Evolutionary conservation across 2,329 filamentous ascomycete species (phyloP).

Genomic region (Mycosphaerella arachidis): DNA sequence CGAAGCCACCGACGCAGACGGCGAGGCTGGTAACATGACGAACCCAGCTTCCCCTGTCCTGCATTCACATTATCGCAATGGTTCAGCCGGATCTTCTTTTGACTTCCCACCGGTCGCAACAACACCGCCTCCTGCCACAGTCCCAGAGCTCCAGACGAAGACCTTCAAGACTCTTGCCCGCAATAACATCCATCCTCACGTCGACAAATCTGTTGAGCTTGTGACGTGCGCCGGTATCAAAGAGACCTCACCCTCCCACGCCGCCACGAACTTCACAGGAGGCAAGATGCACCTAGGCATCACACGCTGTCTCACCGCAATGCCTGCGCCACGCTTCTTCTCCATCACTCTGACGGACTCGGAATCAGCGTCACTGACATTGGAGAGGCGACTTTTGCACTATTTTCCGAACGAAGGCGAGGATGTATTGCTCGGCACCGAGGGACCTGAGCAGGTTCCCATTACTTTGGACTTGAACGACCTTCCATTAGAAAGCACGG

Average conservation of each 20-base stretch:
- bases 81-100: constrained; percentile 41
- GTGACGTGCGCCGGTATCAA: constrained; percentile 73
- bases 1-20: constrained; percentile 54
- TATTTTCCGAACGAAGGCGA: constrained; percentile 44
- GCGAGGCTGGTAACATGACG: constrained; percentile 44
- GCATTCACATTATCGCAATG: constrained; percentile 50
- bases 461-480: constrained; percentile 82
- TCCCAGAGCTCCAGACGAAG: constrained; percentile 73
- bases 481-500: constrained; percentile 80
- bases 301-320: constrained; percentile 45
- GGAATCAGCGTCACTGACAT: constrained; percentile 67
- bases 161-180: constrained; percentile 82
- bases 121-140: constrained; percentile 71
- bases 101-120: constrained; percentile 38
- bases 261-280: constrained; percentile 32
- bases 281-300: constrained; percentile 46
- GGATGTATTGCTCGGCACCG: constrained; percentile 70
- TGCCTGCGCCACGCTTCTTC: constrained; percentile 60
- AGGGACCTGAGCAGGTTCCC: constrained; percentile 67
- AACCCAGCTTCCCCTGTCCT: constrained; percentile 53
- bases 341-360: constrained; percentile 69
- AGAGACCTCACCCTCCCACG: constrained; percentile 34
- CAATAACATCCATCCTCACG: constrained; percentile 67
- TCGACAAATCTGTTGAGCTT: constrained; percentile 65
- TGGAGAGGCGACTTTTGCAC: constrained; percentile 63